A percentile compares a stretch with the other conserved stretches of the same genome.
These are phyloP conservation scores for Agaricus bisporus DNA, from an alignment of 768 basidiomycete genomes.

Conservation along the genomic window DNA sequence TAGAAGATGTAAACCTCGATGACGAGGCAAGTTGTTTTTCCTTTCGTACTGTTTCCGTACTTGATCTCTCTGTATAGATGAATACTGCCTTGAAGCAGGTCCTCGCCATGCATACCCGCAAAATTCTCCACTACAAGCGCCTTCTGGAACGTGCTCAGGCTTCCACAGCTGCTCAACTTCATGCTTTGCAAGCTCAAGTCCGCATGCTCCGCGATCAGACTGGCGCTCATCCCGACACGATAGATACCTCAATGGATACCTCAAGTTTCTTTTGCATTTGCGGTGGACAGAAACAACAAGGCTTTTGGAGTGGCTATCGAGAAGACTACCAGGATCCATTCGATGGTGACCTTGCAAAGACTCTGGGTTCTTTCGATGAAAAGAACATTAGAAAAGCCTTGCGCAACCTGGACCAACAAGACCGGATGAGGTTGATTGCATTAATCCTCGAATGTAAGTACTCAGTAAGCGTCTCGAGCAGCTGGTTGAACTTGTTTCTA, in stretches of 20 bases:
- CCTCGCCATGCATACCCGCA: constrained; percentile 39
- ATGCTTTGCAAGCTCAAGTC: constrained; percentile 81
- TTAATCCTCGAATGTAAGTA: constrained; percentile 56
- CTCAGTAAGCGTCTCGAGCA: neutral
- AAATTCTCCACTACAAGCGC: constrained; percentile 70
- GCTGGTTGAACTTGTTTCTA: constrained; percentile 19
- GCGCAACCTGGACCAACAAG: constrained; percentile 55
- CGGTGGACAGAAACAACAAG: constrained; percentile 54
- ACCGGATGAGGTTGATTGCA: constrained; percentile 62
- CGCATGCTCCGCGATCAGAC: constrained; percentile 50
- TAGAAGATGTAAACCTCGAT: constrained; percentile 53
- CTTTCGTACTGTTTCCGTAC: neutral
- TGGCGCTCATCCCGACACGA: constrained; percentile 14
- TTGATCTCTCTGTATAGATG: constrained; percentile 23
- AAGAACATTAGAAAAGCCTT: constrained; percentile 60
- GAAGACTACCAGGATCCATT: constrained; percentile 43
- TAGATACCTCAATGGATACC: constrained; percentile 23
- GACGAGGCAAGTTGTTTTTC: constrained; percentile 49
- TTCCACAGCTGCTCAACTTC: constrained; percentile 73
- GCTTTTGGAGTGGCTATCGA: constrained; percentile 71
- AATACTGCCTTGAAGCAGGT: constrained; percentile 31
- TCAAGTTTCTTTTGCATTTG: constrained; percentile 37
- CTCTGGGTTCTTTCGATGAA: constrained; percentile 64
- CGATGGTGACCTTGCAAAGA: constrained; percentile 33
- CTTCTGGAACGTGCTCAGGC: constrained; percentile 78